Conservation (phyloP, 2,329 filamentous ascomycete genomes). For the Monosporascus sp. region DNA sequence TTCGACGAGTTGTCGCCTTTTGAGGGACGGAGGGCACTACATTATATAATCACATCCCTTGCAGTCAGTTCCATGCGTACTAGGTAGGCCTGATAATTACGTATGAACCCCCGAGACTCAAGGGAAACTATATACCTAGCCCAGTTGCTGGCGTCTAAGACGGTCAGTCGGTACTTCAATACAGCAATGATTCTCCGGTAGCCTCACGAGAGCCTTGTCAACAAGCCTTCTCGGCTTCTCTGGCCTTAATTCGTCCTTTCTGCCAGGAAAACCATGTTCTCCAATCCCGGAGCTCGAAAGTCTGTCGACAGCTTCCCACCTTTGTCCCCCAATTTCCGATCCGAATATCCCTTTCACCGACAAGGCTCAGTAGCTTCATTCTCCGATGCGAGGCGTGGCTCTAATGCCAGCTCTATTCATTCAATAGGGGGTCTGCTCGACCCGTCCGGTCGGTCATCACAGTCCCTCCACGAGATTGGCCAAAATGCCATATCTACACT, state of each 20-base stretch:
- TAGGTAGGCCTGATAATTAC: not conserved
- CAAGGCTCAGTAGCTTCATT: conserved; percentile 43
- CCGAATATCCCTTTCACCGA: conserved; percentile 57
- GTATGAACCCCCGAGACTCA: not conserved
- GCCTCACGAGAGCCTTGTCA: conserved; percentile 30
- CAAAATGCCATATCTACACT: conserved; percentile 94
- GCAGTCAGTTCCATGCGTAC: not conserved
- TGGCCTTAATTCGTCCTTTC: conserved; percentile 17
- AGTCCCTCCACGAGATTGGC: conserved; percentile 63
- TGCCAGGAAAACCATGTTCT: conserved; percentile 48
- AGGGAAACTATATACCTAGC: not conserved
- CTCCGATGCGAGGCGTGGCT: conserved; percentile 61
- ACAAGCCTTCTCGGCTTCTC: conserved; percentile 31
- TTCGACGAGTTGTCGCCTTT: not conserved
- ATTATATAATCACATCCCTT: no score
- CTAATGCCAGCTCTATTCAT: conserved; percentile 80
- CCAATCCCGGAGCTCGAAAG: conserved; percentile 54
- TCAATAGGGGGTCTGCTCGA: conserved; percentile 85
- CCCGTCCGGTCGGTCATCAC: conserved; percentile 51
- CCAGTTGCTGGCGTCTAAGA: conserved; percentile 12
- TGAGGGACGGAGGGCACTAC: not conserved
- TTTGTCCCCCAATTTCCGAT: conserved; percentile 44
- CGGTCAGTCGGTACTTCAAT: conserved; percentile 10
- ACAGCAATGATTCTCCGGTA: conserved; percentile 49
- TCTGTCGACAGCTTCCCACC: conserved; percentile 62